Evolutionary conservation across 78 protist species (phyloP), one percentile per base, ranked within the genome.

Genomic region (Chrysochromulina parva): DNA sequence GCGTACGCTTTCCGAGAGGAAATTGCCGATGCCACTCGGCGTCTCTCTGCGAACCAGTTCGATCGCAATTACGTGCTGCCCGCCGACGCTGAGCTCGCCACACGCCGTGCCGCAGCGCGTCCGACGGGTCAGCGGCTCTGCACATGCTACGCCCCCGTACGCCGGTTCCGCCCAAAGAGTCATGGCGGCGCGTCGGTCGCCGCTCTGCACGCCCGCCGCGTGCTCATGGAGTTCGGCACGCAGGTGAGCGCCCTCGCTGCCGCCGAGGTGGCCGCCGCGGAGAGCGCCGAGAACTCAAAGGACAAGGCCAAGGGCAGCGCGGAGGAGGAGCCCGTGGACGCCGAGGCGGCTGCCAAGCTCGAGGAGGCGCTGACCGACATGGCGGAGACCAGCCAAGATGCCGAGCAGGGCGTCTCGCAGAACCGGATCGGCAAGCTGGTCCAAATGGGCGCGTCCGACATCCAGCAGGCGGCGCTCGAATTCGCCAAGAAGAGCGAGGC

Each of bases 1-100:
- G 98, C 96, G 22, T 26, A 26, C 48, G 48, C 11, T 14, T 7
- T n/a, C 10, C 76, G 76, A 3, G 13, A n/a, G 16, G 76, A 67
- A 11, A 17, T 17, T 4, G 28, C 10, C 13, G 50, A 17, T 2
- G 13, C 22, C 48, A 17, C n/a, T 7, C 76, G 76, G 50, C 28
- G 76, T 4, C 13, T 67, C 22, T 22, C 76, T 22, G 48, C 3
- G 48, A 2, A 28, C 10, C 76, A 13, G 2, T 17, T 58, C 13
- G 62, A 58, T 58, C 62, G 62, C 7, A 14, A 58, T 13, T 58
- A 13, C 62, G 62, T 13, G 24, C 24, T 14, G 62, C 7, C 7
- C 62, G 62, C 13, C 62, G 62, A 6, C 16, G 69, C 16, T 3
- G 26, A 62, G 9, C 38, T 38, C 38, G 38, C 38, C 38, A 38